Conservation (phyloP, 179 eudicot species). For the Drosera spatulata region DNA sequence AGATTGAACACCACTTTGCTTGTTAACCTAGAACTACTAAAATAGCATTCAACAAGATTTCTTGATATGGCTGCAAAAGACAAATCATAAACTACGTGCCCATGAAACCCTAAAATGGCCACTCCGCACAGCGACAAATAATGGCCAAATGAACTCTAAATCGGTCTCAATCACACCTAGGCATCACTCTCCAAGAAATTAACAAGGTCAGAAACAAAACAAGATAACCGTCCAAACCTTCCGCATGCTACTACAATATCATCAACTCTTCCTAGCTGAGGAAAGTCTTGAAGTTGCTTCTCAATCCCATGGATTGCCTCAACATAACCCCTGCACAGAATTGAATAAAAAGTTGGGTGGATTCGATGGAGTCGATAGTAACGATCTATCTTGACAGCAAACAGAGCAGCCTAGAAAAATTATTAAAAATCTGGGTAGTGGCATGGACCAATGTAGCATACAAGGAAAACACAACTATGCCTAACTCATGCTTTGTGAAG, state of each 20-base stretch:
- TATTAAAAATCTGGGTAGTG: not conserved
- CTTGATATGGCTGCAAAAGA: no score
- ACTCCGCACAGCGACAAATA: no score
- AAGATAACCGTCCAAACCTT: constrained; percentile 32
- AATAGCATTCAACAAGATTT: no score
- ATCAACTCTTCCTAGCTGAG: constrained; percentile 44
- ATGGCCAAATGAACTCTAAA: no score
- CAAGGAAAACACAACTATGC: not conserved
- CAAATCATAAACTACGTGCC: no score
- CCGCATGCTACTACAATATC: constrained; percentile 98
- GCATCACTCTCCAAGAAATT: no score
- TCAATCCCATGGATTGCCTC: constrained; percentile 86
- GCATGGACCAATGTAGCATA: not conserved
- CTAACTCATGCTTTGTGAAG: no score
- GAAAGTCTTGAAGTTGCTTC: constrained; percentile 40
- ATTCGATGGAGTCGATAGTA: no score
- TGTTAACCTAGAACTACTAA: no score
- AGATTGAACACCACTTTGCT: not conserved
- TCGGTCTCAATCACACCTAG: no score
- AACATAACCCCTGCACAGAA: constrained; percentile 69
- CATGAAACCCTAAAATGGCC: no score
- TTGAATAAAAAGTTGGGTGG: not conserved
- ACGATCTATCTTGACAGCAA: no score
- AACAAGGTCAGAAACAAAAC: not conserved
- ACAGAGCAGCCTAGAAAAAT: not conserved